phyloP scores from a whole-genome alignment of 345 rosid genomes.

The Brassica juncea region DNA sequence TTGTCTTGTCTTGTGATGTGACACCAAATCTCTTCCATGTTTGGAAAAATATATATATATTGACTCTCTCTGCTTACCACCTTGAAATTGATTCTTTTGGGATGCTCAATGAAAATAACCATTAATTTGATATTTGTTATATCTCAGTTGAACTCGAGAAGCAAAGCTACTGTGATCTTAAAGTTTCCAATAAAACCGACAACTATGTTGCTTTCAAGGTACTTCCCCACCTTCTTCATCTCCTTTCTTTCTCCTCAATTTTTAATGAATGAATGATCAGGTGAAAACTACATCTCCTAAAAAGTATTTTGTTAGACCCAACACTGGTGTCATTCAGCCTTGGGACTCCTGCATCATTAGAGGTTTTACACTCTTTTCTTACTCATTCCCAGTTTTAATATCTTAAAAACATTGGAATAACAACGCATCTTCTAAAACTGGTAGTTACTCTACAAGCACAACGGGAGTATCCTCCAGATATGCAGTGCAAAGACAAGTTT shows the following conservation, averaged over 20 bases:
- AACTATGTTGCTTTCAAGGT: constrained; percentile 83
- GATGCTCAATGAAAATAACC: too few relatives aligned
- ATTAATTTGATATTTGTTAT: background rate
- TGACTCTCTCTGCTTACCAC: too few relatives aligned
- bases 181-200: constrained; percentile 75
- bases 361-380: constrained; percentile 47
- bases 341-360: constrained; percentile 71
- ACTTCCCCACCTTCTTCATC: background rate
- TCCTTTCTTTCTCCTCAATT: background rate
- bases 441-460: constrained; percentile 96
- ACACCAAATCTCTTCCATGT: too few relatives aligned
- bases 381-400: background rate
- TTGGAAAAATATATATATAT: too few relatives aligned
- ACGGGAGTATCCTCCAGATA: constrained; percentile 68
- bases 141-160: constrained; percentile 69
- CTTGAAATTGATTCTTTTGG: too few relatives aligned
- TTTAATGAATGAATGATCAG: constrained; percentile 36
- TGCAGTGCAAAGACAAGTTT: constrained; percentile 98
- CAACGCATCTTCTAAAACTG: background rate
- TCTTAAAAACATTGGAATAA: too few relatives aligned
- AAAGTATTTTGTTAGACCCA: constrained; percentile 97
- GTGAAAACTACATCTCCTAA: constrained; percentile 97
- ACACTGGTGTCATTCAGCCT: constrained; percentile 80
- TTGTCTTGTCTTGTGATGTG: too few relatives aligned
- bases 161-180: constrained; percentile 71